Base-by-base conservation (phyloP, 2,329 filamentous ascomycete species). In the Cytospora chrysosperma region DNA sequence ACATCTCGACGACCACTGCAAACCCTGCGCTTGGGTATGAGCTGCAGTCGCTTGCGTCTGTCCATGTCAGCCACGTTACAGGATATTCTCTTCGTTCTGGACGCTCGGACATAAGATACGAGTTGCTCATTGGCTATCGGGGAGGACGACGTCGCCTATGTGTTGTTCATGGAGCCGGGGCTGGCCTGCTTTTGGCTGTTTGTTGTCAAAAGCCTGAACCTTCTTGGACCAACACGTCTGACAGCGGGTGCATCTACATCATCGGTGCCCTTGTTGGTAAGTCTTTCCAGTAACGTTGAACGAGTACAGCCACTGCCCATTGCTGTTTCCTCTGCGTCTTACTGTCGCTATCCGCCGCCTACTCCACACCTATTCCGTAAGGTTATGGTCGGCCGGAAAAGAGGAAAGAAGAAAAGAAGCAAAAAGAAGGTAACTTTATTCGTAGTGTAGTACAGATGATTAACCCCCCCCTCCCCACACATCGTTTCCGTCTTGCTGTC, bases 361-460 rank as follows among this genome's bases (percentile, higher is more conserved):
- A n/a, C 6, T 51, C 32, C 53, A 58, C 59, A 49, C 40, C 40
- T n/a, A 34, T 15, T 21, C 37, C 24, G 24, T 32, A 60, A 37
- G 63, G 57, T 61, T 32, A 60, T 37, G 63, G 57, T 61, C 49
- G 50, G 32, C 32, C 51, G 56, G 43, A 40, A 34, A 58, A 54
- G 55, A 52, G 49, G 21, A 57, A 47, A 53, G 34, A 10, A 56
- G 47, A 26, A 40, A 59, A 63, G 26, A 34, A 54, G 30, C 50
- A 63, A 13, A 24, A 47, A n/a, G 10, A 43, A n/a, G 7, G n/a
- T 24, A 47, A n/a, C n/a, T 5, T 10, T 56, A n/a, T n/a, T n/a
- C n/a, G n/a, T n/a, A n/a, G n/a, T n/a, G 64, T 65, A 49, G 61
- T 57, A 63, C 61, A 56, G 53, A 32, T 52, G 49, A n/a, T n/a